Evolutionary conservation across 2,329 filamentous ascomycete genomes (phyloP).

Genomic region (Aspergillus viridinutans): DNA sequence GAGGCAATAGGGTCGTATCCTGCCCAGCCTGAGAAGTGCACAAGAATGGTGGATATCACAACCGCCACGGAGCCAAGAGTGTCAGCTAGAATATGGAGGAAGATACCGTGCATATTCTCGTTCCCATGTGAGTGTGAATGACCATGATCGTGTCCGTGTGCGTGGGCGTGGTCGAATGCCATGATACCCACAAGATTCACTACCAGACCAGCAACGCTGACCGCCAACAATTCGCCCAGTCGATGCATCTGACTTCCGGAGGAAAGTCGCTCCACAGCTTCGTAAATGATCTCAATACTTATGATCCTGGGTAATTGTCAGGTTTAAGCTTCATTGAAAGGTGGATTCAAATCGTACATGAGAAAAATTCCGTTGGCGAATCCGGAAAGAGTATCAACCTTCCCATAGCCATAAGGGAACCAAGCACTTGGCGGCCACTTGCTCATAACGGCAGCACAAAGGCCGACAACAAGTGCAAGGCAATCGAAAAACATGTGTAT

Average conservation of each 20-base stretch:
- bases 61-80: conserved; percentile 92
- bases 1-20: conserved; percentile 95
- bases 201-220: conserved; percentile 77
- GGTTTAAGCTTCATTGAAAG: not conserved
- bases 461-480: conserved; percentile 80
- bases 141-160: conserved; percentile 47
- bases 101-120: conserved; percentile 98
- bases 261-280: conserved; percentile 81
- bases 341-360: conserved; percentile 55
- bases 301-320: conserved; percentile 61
- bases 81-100: conserved; percentile 90
- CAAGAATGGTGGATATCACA: conserved; percentile 83
- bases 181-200: conserved; percentile 92
- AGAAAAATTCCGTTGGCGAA: conserved; percentile 96
- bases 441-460: conserved; percentile 88
- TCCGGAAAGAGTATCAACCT: conserved; percentile 91
- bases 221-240: conserved; percentile 79
- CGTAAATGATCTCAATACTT: conserved; percentile 92
- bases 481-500: conserved; percentile 99
- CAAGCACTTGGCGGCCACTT: conserved; percentile 89
- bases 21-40: conserved; percentile 82
- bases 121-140: conserved; percentile 63
- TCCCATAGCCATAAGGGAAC: conserved; percentile 94
- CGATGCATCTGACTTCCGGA: conserved; percentile 80
- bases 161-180: conserved; percentile 66